Evolutionary conservation across 495 filamentous ascomycete species (phyloP).

Genomic region (Neurospora intermedia): DNA sequence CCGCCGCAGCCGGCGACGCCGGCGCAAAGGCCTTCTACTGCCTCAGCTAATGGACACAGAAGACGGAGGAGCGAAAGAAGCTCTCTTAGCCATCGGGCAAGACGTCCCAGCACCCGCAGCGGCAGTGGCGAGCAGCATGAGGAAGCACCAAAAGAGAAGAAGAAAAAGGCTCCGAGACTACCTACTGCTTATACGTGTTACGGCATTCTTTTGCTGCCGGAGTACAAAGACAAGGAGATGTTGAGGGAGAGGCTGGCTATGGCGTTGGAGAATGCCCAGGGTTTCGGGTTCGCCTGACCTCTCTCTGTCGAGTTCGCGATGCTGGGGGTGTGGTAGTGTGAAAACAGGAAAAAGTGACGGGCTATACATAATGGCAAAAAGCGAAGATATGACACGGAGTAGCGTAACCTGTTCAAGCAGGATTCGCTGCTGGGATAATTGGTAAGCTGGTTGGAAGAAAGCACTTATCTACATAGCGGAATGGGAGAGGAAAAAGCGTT

Average conservation of each 20-base stretch:
- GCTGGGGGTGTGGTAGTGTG: neutral
- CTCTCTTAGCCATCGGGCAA: neutral
- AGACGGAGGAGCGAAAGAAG: neutral
- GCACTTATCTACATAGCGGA: neutral
- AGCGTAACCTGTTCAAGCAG: neutral
- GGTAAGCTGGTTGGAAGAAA: neutral
- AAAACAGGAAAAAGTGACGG: neutral
- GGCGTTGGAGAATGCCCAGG: constrained; percentile 81
- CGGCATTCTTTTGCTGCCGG: constrained; percentile 71
- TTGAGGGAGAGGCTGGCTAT: constrained; percentile 63
- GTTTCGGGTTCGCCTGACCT: constrained; percentile 64
- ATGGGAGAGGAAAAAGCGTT: neutral
- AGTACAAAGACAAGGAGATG: constrained; percentile 60
- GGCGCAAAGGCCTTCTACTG: neutral
- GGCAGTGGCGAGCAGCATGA: neutral
- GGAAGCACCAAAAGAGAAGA: constrained; percentile 12
- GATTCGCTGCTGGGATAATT: neutral
- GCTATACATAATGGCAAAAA: neutral
- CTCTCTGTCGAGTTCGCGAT: neutral
- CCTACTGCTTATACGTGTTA: constrained; percentile 87
- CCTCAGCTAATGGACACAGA: neutral
- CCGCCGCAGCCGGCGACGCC: neutral
- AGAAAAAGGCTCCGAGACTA: constrained; percentile 35
- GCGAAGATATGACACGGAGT: neutral
- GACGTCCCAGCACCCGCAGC: neutral